Conservation (phyloP, 305 asterid species). For the Fraxinus dipetala region DNA sequence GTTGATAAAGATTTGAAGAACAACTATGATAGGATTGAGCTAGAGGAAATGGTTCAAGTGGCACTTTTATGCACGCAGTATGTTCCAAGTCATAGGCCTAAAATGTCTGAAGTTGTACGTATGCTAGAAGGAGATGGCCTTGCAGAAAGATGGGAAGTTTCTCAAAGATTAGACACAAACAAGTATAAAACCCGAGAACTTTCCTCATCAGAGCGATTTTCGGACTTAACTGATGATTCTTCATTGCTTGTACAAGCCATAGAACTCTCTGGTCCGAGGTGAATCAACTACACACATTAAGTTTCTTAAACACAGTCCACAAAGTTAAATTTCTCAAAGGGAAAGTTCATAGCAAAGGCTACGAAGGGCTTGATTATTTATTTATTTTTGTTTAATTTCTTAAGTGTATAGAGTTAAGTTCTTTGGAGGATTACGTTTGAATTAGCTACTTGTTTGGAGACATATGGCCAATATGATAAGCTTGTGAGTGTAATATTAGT, state of each 20-base stretch:
- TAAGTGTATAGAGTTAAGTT: not conserved
- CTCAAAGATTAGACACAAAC: conserved; percentile 62
- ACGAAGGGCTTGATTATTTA: conserved; percentile 24
- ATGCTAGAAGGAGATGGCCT: conserved; percentile 97
- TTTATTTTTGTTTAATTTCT: not conserved
- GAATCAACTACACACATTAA: conserved; percentile 20
- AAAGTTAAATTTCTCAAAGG: conserved; percentile 28
- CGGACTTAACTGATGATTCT: conserved; percentile 89
- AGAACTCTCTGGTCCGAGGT: conserved; percentile 96
- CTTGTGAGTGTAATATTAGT: not conserved
- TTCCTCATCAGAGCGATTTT: conserved; percentile 79
- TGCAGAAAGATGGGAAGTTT: conserved; percentile 93
- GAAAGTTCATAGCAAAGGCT: conserved; percentile 28
- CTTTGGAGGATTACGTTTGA: not conserved
- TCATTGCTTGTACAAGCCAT: conserved; percentile 82
- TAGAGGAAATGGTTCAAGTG: conserved; percentile 86
- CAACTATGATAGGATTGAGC: conserved; percentile 69
- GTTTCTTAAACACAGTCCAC: not conserved
- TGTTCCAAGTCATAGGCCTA: conserved; percentile 76
- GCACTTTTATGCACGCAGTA: conserved; percentile 82
- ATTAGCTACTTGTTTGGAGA: not conserved
- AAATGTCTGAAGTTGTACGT: conserved; percentile 89
- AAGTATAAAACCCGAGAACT: conserved; percentile 55
- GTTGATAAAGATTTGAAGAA: conserved; percentile 67
- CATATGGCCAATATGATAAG: not conserved